Base-by-base conservation (phyloP, 192 early-diverging fungal species). In the Haplosporangium gracile region DNA sequence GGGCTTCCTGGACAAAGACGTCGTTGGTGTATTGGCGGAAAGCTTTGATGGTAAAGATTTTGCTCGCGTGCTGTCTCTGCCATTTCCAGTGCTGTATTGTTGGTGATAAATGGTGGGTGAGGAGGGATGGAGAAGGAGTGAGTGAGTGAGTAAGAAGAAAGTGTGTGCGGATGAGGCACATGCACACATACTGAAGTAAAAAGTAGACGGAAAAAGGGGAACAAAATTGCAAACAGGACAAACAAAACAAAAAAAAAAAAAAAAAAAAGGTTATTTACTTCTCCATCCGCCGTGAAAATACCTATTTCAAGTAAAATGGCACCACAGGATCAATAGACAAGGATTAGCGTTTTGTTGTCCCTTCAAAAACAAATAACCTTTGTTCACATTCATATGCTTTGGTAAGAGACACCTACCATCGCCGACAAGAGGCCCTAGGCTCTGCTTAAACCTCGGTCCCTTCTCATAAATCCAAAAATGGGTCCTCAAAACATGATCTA, bases 401-500 rank as follows among this genome's bases (percentile, higher is more conserved):
- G 4, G 9, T 9, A 29, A 65, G 1, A 65, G 32, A 13, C 7
- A 24, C 70, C 57, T 55, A 83, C 82, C 82, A 53, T 78, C 70
- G 9, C 82, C 82, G 0, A 71, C 72, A 11, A 83, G 39, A 22
- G 82, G 82, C 20, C 34, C 24, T 26, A 83, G n/a, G 3, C 16
- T 55, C 32, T 51, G 24, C 77, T 78, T 83, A 26, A 57, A 51
- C 51, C 63, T 42, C 4, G 65, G 18, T 2, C 77, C 82, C 77
- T 83, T 83, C 39, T 83, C 82, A 47, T 83, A 83, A 5, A 77
- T 72, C 82, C 82, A 83, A 70, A 83, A 83, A 47, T 83, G 74
- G 29, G 65, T 63, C 39, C 70, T 53, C n/a, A 79, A 43, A 4
- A 88, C 45, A 68, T 82, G 77, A 43, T 88, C 80, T 11, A 88